Conservation (phyloP, 1,284 basidiomycete species). For the Schizophyllum amplum region DNA sequence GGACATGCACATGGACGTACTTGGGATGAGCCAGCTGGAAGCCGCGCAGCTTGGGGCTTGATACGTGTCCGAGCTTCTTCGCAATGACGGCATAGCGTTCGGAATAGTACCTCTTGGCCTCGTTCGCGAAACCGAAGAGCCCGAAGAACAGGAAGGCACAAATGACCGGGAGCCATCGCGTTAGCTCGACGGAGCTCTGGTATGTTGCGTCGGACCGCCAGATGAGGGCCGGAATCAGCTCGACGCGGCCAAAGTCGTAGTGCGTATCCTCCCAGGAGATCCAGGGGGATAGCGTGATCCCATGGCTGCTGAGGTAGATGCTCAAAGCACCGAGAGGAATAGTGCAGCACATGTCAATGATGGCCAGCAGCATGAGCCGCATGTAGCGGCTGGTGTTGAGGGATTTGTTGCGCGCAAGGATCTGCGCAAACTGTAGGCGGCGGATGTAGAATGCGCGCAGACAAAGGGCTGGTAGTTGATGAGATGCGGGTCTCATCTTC, state of each 20-base stretch:
- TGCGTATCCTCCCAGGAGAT: constrained; percentile 33
- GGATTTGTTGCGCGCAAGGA: constrained; percentile 5
- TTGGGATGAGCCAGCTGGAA: too few species aligned
- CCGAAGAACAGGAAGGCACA: constrained; percentile 37
- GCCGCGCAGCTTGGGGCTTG: too few species aligned
- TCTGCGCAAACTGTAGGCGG: constrained; percentile 21
- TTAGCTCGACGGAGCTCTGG: constrained; percentile 23
- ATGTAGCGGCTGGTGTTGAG: constrained; percentile 17
- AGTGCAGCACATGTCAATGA: constrained; percentile 16
- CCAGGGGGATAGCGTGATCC: constrained; percentile 29
- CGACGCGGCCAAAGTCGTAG: constrained; percentile 24
- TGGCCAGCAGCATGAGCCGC: constrained; percentile 11
- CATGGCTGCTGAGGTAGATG: constrained; percentile 20
- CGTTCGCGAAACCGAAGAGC: constrained; percentile 38
- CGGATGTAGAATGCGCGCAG: constrained; percentile 20
- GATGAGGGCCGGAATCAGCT: constrained; percentile 22
- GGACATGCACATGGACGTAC: too few species aligned
- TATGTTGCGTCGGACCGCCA: constrained; percentile 20
- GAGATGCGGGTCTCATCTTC: constrained; percentile 4
- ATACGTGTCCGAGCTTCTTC: constrained; percentile 3
- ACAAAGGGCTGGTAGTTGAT: constrained; percentile 23
- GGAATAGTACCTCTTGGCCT: constrained; percentile 28
- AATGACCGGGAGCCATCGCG: constrained; percentile 29
- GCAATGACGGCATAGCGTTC: not conserved
- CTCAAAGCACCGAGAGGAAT: constrained; percentile 21